These are phyloP conservation scores for Ceratocystis colombiana DNA, from an alignment of 2,329 filamentous ascomycete genomes.

Conservation along the genomic window DNA sequence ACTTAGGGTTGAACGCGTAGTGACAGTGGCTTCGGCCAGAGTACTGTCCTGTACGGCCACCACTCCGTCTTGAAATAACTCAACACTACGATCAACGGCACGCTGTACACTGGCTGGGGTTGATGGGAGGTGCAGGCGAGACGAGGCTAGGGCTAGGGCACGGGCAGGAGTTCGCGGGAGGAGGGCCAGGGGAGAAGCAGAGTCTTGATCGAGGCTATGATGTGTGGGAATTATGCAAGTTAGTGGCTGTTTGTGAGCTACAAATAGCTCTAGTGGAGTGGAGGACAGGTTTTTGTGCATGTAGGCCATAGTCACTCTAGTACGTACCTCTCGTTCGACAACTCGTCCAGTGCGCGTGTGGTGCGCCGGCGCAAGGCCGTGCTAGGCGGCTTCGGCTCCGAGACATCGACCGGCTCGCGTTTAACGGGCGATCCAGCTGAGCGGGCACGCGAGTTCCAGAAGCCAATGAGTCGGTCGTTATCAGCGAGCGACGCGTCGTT, in stretches of 20 bases:
- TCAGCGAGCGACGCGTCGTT: conserved; percentile 56
- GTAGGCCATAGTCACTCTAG: neutral
- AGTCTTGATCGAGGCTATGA: conserved; percentile 5
- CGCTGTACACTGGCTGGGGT: conserved; percentile 69
- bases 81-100: conserved; percentile 61
- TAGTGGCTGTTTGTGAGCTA: neutral
- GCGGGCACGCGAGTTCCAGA: conserved; percentile 60
- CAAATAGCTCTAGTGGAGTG: neutral
- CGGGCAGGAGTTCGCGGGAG: conserved; percentile 34
- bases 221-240: neutral
- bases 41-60: conserved; percentile 54
- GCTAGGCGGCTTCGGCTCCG: conserved; percentile 35
- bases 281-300: neutral
- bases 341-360: conserved; percentile 40
- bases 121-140: conserved; percentile 62
- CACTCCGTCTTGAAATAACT: conserved; percentile 54
- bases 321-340: conserved; percentile 34
- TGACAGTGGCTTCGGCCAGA: conserved; percentile 54
- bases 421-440: conserved; percentile 52
- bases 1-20: conserved; percentile 59
- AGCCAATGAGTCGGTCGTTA: conserved; percentile 58
- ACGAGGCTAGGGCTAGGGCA: conserved; percentile 43
- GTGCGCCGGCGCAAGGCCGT: conserved; percentile 36
- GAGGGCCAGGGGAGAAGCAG: conserved; percentile 9
- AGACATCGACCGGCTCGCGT: conserved; percentile 38